These are phyloP conservation scores for Lolium rigidum DNA, from an alignment of 176 grass and related monocot species.

Conservation along the genomic window DNA sequence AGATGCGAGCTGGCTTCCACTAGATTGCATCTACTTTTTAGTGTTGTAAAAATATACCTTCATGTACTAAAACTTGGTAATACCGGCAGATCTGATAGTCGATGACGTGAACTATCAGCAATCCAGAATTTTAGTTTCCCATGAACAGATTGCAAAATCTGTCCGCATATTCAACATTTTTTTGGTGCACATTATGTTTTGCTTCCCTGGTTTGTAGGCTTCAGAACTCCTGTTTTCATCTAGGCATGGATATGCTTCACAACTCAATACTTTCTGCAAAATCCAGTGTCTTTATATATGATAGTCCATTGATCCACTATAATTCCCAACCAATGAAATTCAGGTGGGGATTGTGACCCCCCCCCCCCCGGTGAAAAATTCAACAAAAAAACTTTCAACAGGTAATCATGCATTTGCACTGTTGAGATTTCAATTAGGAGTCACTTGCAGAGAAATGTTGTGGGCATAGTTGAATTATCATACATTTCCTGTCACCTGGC, in stretches of 20 bases:
- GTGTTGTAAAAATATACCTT: background rate
- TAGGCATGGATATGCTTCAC: background rate
- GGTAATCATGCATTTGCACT: background rate
- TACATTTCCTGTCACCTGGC: background rate
- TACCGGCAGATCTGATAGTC: background rate
- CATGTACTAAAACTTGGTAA: background rate
- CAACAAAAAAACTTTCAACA: too few species aligned
- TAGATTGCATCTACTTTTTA: background rate
- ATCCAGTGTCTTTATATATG: background rate
- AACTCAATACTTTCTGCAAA: background rate
- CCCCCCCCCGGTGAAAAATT: too few species aligned
- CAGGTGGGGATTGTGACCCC: too few species aligned
- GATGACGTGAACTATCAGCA: background rate
- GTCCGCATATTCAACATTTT: background rate
- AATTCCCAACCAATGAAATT: too few species aligned
- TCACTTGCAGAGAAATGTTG: background rate
- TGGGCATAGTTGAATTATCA: background rate
- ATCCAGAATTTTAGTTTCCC: background rate
- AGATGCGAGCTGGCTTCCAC: background rate
- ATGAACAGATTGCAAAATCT: background rate
- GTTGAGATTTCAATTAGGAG: background rate
- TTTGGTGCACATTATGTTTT: background rate
- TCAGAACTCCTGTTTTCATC: background rate
- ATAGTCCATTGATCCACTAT: slow-evolving; percentile 3
- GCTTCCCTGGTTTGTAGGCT: background rate